Evolutionary conservation across 768 basidiomycete genomes (phyloP).

Genomic region (Cystofilobasidium macerans): DNA sequence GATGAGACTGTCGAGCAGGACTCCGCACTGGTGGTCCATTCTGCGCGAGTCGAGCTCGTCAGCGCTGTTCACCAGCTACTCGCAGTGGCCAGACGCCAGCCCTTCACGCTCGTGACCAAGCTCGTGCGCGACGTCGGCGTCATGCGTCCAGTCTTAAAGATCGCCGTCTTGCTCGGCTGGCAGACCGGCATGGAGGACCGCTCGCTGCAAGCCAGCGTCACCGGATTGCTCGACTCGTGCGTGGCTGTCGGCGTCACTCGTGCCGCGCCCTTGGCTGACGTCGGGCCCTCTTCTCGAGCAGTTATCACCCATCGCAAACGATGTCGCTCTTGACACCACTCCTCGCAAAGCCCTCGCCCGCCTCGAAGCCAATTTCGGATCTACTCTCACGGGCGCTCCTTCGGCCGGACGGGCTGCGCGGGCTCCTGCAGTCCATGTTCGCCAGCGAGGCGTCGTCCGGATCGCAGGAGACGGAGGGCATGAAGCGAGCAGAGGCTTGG

Average conservation of each 20-base stretch:
- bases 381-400: constrained; percentile 18
- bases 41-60: not conserved
- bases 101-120: constrained; percentile 16
- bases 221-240: constrained; percentile 15
- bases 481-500: constrained; percentile 3
- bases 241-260: not conserved
- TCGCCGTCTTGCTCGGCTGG: constrained; percentile 19
- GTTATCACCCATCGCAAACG: constrained; percentile 5
- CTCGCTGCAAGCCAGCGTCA: not conserved
- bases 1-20: not conserved
- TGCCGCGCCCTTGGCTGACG: not conserved
- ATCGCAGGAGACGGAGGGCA: not conserved
- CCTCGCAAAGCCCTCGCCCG: not conserved
- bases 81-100: not conserved
- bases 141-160: constrained; percentile 10
- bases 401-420: constrained; percentile 15
- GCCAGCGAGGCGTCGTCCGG: not conserved
- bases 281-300: not conserved
- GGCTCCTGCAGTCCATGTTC: constrained; percentile 17
- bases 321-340: constrained; percentile 19
- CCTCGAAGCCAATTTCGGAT: not conserved
- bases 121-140: constrained; percentile 23
- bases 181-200: not conserved
- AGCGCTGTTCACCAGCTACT: constrained; percentile 3
- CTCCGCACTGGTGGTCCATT: not conserved